Evolutionary conservation across 2,329 filamentous ascomycete species (phyloP), one percentile per base, ranked within the genome.

Genomic region (Chlorencoelia australis): DNA sequence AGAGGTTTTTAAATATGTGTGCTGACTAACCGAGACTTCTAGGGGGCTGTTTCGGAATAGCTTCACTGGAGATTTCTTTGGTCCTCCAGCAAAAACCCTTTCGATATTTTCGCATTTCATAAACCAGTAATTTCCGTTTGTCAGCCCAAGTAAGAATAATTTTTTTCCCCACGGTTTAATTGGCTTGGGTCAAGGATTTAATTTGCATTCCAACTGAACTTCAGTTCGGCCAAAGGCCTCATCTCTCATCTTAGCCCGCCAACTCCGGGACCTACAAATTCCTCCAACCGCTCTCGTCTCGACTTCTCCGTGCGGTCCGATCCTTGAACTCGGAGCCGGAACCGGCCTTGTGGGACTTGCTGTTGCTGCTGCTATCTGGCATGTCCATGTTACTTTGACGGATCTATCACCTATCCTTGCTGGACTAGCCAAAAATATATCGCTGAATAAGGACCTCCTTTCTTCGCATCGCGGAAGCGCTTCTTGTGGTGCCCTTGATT

Each of bases 331-430:
- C 2, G 89, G 89, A 3, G 79, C 89, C 1, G 89, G 89, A 0
- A 95, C 89, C 0, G 89, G 89, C 0, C 69, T 96, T 10, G 72
- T 94, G 5, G 89, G 89, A 0, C 65, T 95, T 28, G 81, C 88
- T 1, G 84, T n/a, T n/a, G n/a, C 87, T 14, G 85, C 87, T 5
- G 76, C 73, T 11, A 65, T 83, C 21, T 81, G 82, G 64, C 63
- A 66, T 30, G 68, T 71, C 1, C 63, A 70, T 14, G 79, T 94
- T 5, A 63, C 80, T 5, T 65, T 95, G 33, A 94, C 84, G 22
- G 89, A 96, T 54, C 64, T 95, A 17, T 79, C 29, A 4, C 18
- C 9, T 33, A 41, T 19, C 19, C 38, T 9, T 10, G 5, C 14
- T 26, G 33, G 30, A 38, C 36, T 27, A 32, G 27, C 5, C 8